Evolutionary conservation across 305 asterid genomes (phyloP), one percentile per base, ranked within the genome.

Genomic region (Galium porrigens): DNA sequence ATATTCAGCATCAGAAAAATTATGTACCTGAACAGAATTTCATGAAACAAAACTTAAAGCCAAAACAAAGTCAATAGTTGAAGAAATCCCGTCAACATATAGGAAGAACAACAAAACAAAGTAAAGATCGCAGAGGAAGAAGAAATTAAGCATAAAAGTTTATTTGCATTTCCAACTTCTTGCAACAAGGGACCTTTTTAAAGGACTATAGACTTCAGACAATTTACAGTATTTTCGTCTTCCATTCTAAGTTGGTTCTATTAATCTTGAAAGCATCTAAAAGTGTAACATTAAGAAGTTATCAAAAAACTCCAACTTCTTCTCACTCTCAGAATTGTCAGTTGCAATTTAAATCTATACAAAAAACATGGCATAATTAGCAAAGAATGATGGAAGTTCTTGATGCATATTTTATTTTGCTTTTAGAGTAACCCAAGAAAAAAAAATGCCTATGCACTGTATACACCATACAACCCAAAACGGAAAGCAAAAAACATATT

Each of bases 11-110:
- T 71, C 82, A 66, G 59, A 69, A 72, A 29, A 55, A 48, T 39
- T 71, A 74, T 56, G 66, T 62, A 68, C 87, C 95, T 86, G 76
- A 18, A 75, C 11, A 73, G 30, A 70, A 77, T 52, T 66, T 80
- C 68, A 70, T 73, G 51, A 76, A 65, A 34, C 62, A 44, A 42
- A 25, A 67, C 17, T 37, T 52, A 17, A 29, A 57, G 18, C 5
- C 2, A 51, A 56, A 57, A 37, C 20, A 29, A 33, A 11, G 8
- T 48, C 15, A 15, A 17, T 32, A 44, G 49, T 34, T 18, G 37
- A 49, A 46, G 15, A 62, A 67, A 66, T 46, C 30, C 58, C 59
- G 22, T 49, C 54, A 64, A 51, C 2, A 1, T 25, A 52, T 25
- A 12, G 0, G 37, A 34, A 20, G 33, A 9, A 36, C 30, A 58